Evolutionary conservation across 225 moss, liverwort and hornwort species (phyloP).

Genomic region (Lunularia cruciata): DNA sequence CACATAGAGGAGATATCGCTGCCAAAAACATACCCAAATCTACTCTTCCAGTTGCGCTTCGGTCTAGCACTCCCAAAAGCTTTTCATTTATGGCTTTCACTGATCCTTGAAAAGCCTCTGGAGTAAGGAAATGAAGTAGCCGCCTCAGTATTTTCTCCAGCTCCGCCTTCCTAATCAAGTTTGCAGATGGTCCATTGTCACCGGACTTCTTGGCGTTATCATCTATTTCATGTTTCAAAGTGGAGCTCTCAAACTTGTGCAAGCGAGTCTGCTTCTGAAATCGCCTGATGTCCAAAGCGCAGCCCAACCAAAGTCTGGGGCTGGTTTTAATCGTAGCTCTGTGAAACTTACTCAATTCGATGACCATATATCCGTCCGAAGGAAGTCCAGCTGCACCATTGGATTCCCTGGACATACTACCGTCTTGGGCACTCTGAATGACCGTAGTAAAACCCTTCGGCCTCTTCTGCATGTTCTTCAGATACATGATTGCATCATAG

Average conservation of each 20-base stretch:
- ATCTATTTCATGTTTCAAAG: conserved; percentile 54
- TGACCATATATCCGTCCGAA: conserved; percentile 44
- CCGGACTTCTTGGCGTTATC: conserved; percentile 60
- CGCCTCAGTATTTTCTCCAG: conserved; percentile 75
- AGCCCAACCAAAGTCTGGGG: conserved; percentile 72
- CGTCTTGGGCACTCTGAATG: conserved; percentile 78
- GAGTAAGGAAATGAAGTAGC: conserved; percentile 57
- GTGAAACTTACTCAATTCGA: conserved; percentile 75
- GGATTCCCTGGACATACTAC: conserved; percentile 59
- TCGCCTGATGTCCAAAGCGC: conserved; percentile 67
- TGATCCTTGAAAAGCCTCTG: conserved; percentile 86
- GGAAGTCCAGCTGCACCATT: conserved; percentile 42
- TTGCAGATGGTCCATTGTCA: conserved; percentile 47
- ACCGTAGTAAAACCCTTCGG: conserved; percentile 59
- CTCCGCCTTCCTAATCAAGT: conserved; percentile 85
- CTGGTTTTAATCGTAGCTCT: conserved; percentile 74
- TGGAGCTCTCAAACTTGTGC: conserved; percentile 61
- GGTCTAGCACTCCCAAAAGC: conserved; percentile 66
- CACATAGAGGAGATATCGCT: conserved; percentile 81
- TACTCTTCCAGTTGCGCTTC: conserved; percentile 65
- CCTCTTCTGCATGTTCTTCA: conserved; percentile 85
- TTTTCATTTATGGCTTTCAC: conserved; percentile 91
- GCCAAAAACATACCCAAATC: conserved; percentile 94
- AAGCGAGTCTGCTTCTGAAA: conserved; percentile 92
- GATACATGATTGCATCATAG: conserved; percentile 84